Evolutionary conservation across 805 yeast genomes (phyloP), one percentile per base, ranked within the genome.

Genomic region (Yueomyces sp.): DNA sequence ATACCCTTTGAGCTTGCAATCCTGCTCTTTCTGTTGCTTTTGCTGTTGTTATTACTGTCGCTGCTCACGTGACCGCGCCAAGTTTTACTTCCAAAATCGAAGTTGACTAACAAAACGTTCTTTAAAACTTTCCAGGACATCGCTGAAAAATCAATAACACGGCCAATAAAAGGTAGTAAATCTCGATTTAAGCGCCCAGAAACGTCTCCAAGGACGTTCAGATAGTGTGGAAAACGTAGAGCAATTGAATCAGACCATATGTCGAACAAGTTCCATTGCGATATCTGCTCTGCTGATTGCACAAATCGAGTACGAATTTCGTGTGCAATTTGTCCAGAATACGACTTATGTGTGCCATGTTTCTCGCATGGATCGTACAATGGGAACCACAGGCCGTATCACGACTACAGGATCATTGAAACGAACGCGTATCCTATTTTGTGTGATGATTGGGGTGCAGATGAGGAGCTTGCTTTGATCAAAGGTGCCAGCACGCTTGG

Each of bases 331-430:
- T 94, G 98, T 64, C 69, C 77, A 3, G 97, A 90, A 61, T 92
- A 90, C 56, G 98, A 92, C 60, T 67, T 92, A n/a, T 92, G 99
- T 69, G 97, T 94, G 4, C 95, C 95, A 2, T 92, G 99, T 62
- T 92, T 92, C 65, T 81, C 95, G 2, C 74, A 78, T 45, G 99
- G 98, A 11, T 67, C 74, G 12, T 66, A 75, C 27, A 75, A 92
- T 3, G 94, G 86, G 3, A 79, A 76, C 48, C 99, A 92, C 66
- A 81, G 86, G 60, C 97, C 98, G 8, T 85, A 78, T 73, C 99
- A 92, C 60, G 94, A 85, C 56, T 92, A 92, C 60, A 76, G 78
- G 55, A 84, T 92, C 12, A 79, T 90, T 29, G 98, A 92, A 62
- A 96, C 94, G 53, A 90, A 90, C 57, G 83, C 94, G 3, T 90